Conservation (phyloP, 345 rosid species). For the Hypericum perforatum region DNA sequence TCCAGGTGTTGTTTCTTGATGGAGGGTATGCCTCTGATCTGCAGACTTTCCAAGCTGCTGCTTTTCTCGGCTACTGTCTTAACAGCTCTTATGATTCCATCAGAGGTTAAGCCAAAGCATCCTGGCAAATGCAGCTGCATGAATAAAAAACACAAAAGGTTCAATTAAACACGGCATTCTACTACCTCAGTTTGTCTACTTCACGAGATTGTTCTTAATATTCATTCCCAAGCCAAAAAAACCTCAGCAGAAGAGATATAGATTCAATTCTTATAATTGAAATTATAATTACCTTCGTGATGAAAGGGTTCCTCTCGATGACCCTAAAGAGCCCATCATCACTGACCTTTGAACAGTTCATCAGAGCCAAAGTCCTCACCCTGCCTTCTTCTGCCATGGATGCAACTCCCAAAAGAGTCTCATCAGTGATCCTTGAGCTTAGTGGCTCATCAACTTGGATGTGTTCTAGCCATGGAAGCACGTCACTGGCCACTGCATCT, state of each 20-base stretch:
- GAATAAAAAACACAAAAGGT: background rate
- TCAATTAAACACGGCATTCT: background rate
- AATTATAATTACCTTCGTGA: slow-evolving; percentile 36
- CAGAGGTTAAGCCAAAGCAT: slow-evolving; percentile 54
- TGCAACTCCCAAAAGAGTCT: slow-evolving; percentile 32
- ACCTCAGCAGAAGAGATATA: no score
- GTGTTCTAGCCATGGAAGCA: slow-evolving; percentile 48
- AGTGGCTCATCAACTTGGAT: slow-evolving; percentile 35
- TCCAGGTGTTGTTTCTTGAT: slow-evolving; percentile 43
- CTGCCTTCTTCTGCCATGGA: slow-evolving; percentile 42
- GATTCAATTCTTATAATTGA: no score
- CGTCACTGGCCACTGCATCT: slow-evolving; percentile 39
- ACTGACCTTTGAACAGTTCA: slow-evolving; percentile 40
- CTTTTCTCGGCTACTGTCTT: slow-evolving; percentile 28
- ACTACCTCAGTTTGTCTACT: background rate
- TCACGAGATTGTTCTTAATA: background rate
- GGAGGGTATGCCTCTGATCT: slow-evolving; percentile 41
- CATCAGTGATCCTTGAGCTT: slow-evolving; percentile 37
- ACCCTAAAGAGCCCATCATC: slow-evolving; percentile 51
- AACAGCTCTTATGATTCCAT: slow-evolving; percentile 57
- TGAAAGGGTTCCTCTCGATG: slow-evolving; percentile 41
- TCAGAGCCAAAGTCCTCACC: slow-evolving; percentile 34
- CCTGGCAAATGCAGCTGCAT: slow-evolving; percentile 48
- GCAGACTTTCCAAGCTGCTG: slow-evolving; percentile 26
- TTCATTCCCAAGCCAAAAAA: no score